These are phyloP conservation scores for Aspergillus sclerotioniger DNA, from an alignment of 495 filamentous ascomycete species.

Conservation along the genomic window DNA sequence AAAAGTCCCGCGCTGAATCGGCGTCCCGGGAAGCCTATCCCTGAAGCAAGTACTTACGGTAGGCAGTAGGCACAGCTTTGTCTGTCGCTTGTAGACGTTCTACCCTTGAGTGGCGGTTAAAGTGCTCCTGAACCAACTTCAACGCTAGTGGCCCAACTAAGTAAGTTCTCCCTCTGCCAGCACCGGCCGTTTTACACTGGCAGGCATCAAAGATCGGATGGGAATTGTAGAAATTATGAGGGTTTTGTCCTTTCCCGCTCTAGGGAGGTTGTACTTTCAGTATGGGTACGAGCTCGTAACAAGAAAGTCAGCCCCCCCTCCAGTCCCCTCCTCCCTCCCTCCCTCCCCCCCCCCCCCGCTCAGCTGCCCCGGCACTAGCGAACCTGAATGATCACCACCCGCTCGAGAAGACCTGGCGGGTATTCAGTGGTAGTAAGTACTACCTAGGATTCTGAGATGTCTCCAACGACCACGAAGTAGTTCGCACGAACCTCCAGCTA, in stretches of 20 bases:
- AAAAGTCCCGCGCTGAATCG: constrained; percentile 1
- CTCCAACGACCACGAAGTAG: background rate
- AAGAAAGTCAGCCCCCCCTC: background rate
- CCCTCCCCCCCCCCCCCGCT: too few relatives aligned
- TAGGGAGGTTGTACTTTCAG: background rate
- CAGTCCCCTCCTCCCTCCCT: too few relatives aligned
- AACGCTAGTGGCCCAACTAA: background rate
- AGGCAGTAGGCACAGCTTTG: too few relatives aligned
- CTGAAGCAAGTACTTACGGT: too few relatives aligned
- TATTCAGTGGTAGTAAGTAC: background rate
- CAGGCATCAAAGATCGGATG: too few relatives aligned
- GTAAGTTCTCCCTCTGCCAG: too few relatives aligned
- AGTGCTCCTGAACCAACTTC: background rate
- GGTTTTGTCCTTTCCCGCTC: background rate
- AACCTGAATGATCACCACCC: too few relatives aligned
- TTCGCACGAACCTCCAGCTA: background rate
- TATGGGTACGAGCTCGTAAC: background rate
- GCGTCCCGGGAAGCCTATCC: background rate
- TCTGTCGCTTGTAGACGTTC: too few relatives aligned
- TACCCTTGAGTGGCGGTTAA: constrained; percentile 1
- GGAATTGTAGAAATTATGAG: background rate
- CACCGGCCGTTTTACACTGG: too few relatives aligned
- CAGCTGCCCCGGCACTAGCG: too few relatives aligned
- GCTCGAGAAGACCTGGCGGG: too few relatives aligned
- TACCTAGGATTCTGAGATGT: background rate